Conservation (phyloP, 1,284 basidiomycete species). For the Marasmius oreades region DNA sequence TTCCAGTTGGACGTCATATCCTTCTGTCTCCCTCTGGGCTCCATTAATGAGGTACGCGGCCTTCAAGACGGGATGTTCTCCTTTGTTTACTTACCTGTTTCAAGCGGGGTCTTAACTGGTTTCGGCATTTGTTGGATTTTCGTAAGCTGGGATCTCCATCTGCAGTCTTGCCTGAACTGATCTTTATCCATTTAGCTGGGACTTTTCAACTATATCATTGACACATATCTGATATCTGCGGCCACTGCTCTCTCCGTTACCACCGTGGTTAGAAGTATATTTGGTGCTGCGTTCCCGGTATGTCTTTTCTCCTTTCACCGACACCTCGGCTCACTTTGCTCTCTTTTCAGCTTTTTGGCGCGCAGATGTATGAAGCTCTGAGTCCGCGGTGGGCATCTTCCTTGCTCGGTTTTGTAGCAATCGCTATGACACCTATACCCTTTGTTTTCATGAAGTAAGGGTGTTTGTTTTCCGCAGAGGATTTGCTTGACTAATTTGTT, state of each 20-base stretch:
- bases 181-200: slow-evolving; percentile 33
- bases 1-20: slow-evolving; percentile 7
- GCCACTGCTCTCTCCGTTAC: slow-evolving; percentile 57
- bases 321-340: slow-evolving; percentile 13
- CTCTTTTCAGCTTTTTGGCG: slow-evolving; percentile 42
- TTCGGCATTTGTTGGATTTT: slow-evolving; percentile 57
- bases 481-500: not conserved
- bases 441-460: slow-evolving; percentile 42
- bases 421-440: slow-evolving; percentile 52
- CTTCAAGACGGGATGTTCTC: not conserved
- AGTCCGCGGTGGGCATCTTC: slow-evolving; percentile 55
- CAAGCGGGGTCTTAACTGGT: slow-evolving; percentile 45
- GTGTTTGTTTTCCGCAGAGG: not conserved
- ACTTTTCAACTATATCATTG: slow-evolving; percentile 56
- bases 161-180: slow-evolving; percentile 6
- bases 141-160: slow-evolving; percentile 30
- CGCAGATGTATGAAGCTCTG: slow-evolving; percentile 49
- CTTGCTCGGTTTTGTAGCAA: slow-evolving; percentile 47
- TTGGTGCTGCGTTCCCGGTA: slow-evolving; percentile 59
- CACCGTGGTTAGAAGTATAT: slow-evolving; percentile 51
- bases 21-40: slow-evolving; percentile 47
- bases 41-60: slow-evolving; percentile 38
- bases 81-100: not conserved
- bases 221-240: slow-evolving; percentile 52
- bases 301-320: slow-evolving; percentile 11